phyloP scores from a whole-genome alignment of 805 yeast genomes.

The fission yeast (Schizosaccharomyces pombe) region ASM294v3 CU329670.1:5461501-5462000 shows the following conservation, averaged over 20 bases:
- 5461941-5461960: no score
- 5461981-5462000: no score
- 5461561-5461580: conserved; percentile 36
- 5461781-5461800: conserved; percentile 42
- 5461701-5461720: conserved; percentile 44
- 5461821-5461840: no score
- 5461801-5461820: conserved; percentile 31
- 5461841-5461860: no score
- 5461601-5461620: conserved; percentile 30
- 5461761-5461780: conserved; percentile 25
- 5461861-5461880: no score
- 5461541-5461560: conserved; percentile 46
- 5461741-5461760: conserved; percentile 33
- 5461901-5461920: no score
- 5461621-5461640: conserved; percentile 44
- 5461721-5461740: conserved; percentile 45
- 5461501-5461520: conserved; percentile 22
- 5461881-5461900: no score
- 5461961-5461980: no score
- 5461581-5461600: conserved; percentile 33
- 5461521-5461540: conserved; percentile 48
- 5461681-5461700: conserved; percentile 22
- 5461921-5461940: no score
- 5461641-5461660: conserved; percentile 47
- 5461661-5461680: conserved; percentile 9